These are phyloP conservation scores for Penicillium sp. DNA, from an alignment of 2,329 filamentous ascomycete species.

Conservation along the genomic window DNA sequence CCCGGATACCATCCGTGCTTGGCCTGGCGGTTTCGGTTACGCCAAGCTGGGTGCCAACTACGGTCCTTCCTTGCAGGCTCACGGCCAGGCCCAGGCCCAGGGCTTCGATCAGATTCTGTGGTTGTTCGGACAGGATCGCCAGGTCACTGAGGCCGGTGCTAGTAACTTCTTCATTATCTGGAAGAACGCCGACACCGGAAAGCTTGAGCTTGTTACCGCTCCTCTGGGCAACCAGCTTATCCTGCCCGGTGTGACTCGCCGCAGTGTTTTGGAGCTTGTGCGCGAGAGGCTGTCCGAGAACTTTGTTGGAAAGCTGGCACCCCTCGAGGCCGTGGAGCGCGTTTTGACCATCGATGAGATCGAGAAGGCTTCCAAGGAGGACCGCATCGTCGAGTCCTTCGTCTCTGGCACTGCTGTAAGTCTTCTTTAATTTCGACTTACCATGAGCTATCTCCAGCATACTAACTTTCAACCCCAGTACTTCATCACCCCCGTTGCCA, in stretches of 20 bases:
- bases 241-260: constrained; percentile 82
- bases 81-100: constrained; percentile 68
- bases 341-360: constrained; percentile 82
- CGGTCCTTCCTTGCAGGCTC: constrained; percentile 78
- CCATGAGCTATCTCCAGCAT: neutral
- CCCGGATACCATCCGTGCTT: constrained; percentile 83
- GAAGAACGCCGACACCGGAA: constrained; percentile 59
- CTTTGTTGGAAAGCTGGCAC: constrained; percentile 53
- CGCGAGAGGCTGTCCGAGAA: constrained; percentile 58
- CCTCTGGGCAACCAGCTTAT: constrained; percentile 82
- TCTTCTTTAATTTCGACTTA: constrained; percentile 21
- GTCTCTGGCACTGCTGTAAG: constrained; percentile 82
- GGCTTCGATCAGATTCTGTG: constrained; percentile 93
- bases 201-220: constrained; percentile 75
- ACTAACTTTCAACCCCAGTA: constrained; percentile 50
- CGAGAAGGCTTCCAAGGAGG: constrained; percentile 70
- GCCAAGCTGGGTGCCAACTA: constrained; percentile 95
- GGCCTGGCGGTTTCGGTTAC: constrained; percentile 90
- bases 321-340: constrained; percentile 82
- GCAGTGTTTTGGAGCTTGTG: constrained; percentile 74
- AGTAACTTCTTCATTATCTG: constrained; percentile 90
- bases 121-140: constrained; percentile 76
- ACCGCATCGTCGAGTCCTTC: constrained; percentile 80
- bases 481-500: constrained; percentile 69
- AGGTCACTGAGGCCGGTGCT: constrained; percentile 87